These are phyloP conservation scores for Fusarium foetens DNA, from an alignment of 2,329 filamentous ascomycete genomes.

Conservation along the genomic window DNA sequence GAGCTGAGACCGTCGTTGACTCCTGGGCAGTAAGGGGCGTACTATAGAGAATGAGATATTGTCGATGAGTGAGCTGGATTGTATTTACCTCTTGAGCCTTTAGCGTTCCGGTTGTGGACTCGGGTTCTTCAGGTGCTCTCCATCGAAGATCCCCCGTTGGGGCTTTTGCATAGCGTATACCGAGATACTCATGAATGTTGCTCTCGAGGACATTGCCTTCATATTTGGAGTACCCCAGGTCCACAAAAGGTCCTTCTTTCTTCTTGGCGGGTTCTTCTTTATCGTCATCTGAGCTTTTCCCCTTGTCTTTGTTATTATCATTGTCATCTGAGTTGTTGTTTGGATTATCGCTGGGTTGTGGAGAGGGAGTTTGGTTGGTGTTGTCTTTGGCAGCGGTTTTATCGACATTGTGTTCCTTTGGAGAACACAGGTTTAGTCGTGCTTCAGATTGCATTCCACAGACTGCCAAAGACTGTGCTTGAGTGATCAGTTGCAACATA, in stretches of 20 bases:
- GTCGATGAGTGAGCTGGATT: too few species aligned
- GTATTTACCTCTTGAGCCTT: constrained; percentile 48
- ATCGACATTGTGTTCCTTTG: constrained; percentile 12
- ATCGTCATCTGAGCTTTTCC: neutral
- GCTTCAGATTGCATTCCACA: neutral
- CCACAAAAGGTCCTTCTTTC: constrained; percentile 40
- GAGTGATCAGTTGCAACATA: neutral
- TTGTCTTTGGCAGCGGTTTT: neutral
- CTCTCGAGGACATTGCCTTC: constrained; percentile 51
- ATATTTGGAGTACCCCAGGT: constrained; percentile 59
- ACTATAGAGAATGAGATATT: constrained; percentile 45
- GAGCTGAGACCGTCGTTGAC: constrained; percentile 41
- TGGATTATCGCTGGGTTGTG: neutral
- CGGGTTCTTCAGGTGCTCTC: constrained; percentile 59
- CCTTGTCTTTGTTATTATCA: constrained; percentile 7
- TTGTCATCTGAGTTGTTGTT: neutral
- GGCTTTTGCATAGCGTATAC: constrained; percentile 63
- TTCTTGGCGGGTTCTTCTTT: neutral
- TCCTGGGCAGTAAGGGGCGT: constrained; percentile 58
- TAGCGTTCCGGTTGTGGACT: constrained; percentile 47
- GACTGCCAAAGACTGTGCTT: neutral
- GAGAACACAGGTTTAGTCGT: constrained; percentile 8
- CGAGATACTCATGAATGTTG: constrained; percentile 58
- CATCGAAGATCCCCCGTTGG: constrained; percentile 62
- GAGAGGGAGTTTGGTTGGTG: neutral